Base-by-base conservation (phyloP, 441 rosid genomes). In the Melastoma candidum region DNA sequence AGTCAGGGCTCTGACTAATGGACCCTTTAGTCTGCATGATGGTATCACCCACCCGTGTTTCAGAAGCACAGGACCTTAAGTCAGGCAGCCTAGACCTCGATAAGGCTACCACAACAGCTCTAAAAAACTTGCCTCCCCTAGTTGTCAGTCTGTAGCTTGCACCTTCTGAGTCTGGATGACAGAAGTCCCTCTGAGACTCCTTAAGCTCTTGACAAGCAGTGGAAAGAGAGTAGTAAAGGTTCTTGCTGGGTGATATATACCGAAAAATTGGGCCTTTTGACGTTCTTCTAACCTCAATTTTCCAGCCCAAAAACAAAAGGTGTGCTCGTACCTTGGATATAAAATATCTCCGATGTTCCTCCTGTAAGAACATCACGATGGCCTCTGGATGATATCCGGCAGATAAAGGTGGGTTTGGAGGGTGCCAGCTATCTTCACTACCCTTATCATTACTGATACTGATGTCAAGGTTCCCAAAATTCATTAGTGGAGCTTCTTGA, bases 251-350 rank as follows among this genome's bases (percentile, higher is more conserved):
- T 0, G 73, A 63, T 13, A 13, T 63, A 41, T 71, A 68, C 14
- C 64, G 70, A 60, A 27, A 71, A 7, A 57, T 45, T 6, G 24
- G 24, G 9, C 4, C 0, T 14, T 51, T 51, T 26, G n/a, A 25
- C 11, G 7, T 22, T 0, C 2, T n/a, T 47, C 1, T 12, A 22
- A 52, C 52, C 14, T 73, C 70, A 24, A 73, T 65, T 48, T 49
- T 70, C 73, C 73, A 68, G 4, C 70, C 66, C 52, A 64, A 27
- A 24, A 14, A 44, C 12, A 27, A 10, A 17, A 70, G 70, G n/a
- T 67, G 71, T 9, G 49, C 59, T 61, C 68, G 55, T 7, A 62
- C 59, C 36, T 29, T 29, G 36, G 36, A 29, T 7, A 29, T 3
- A 29, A 29, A 29, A 29, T 3, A 7, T 29, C 36, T 29, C 7